A percentile compares a stretch with the other conserved stretches of the same genome.
Evolutionary conservation across 2,329 filamentous ascomycete species (phyloP).

Genomic region (Penicillium crustosum): DNA sequence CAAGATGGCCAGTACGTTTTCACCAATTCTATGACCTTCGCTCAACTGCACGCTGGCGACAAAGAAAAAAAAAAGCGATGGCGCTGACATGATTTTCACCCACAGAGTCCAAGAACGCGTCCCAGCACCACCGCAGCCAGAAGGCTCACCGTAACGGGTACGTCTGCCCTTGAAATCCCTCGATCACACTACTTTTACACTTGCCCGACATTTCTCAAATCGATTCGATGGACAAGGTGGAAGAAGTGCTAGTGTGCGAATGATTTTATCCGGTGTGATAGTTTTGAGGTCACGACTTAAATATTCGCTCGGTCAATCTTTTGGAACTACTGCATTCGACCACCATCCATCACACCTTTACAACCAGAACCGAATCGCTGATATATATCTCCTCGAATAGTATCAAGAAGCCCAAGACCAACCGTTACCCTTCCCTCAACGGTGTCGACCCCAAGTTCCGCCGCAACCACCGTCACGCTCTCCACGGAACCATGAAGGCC

Average conservation of each 20-base stretch:
- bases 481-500: constrained; percentile 97
- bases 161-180: constrained; percentile 39
- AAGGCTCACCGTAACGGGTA: constrained; percentile 99
- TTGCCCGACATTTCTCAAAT: background rate
- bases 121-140: constrained; percentile 96
- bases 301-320: constrained; percentile 1
- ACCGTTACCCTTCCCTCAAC: constrained; percentile 97
- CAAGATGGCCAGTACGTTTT: constrained; percentile 50
- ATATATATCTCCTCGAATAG: constrained; percentile 51
- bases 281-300: constrained; percentile 3
- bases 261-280: constrained; percentile 1
- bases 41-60: background rate
- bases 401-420: constrained; percentile 99
- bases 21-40: constrained; percentile 7
- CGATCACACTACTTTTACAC: constrained; percentile 2
- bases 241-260: background rate
- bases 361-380: constrained; percentile 20
- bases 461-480: constrained; percentile 99
- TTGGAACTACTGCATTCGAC: constrained; percentile 4
- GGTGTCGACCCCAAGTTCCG: constrained; percentile 99
- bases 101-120: constrained; percentile 99
- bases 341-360: background rate
- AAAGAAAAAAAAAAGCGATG: constrained; percentile 11
- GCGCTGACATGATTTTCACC: constrained; percentile 31
- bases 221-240: constrained; percentile 1